Percentiles rank a stretch among this genome's conserved stretches.
Evolutionary conservation across 2,329 filamentous ascomycete species (phyloP).

Genomic region (Paramyrothecium roridum): DNA sequence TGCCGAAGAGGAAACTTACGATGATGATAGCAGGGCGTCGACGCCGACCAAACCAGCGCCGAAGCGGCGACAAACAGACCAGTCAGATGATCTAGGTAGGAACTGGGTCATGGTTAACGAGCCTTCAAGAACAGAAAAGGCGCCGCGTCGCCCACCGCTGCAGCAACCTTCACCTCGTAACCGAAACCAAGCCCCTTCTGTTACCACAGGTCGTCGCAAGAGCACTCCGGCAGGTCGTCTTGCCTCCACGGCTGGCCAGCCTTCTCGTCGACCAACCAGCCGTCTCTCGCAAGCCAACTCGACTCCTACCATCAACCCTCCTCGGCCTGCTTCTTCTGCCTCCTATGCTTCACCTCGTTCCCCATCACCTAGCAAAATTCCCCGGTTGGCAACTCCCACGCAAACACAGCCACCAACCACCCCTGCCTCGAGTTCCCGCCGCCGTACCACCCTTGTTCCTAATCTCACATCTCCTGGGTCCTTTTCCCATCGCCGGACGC

Average conservation of each 20-base stretch:
- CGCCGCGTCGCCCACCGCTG: constrained; percentile 19
- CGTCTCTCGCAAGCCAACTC: constrained; percentile 37
- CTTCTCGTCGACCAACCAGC: constrained; percentile 29
- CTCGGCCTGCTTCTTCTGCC: constrained; percentile 24
- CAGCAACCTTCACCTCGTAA: constrained; percentile 21
- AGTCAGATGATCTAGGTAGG: constrained; percentile 54
- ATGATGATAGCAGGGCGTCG: constrained; percentile 27
- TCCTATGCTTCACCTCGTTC: constrained; percentile 28
- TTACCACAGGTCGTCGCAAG: constrained; percentile 39
- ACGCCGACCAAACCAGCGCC: constrained; percentile 43
- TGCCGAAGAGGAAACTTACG: constrained; percentile 18
- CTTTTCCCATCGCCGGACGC: constrained; percentile 35
- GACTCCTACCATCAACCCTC: constrained; percentile 8
- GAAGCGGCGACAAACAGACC: constrained; percentile 53
- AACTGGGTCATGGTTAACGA: constrained; percentile 71
- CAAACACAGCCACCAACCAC: constrained; percentile 9
- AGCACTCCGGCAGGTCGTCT: constrained; percentile 29
- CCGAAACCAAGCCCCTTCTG: constrained; percentile 27
- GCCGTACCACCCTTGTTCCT: constrained; percentile 4
- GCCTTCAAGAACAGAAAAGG: constrained; percentile 13
- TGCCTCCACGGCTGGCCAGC: constrained; percentile 23
- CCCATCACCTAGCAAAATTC: constrained; percentile 41
- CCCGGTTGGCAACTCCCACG: constrained; percentile 15
- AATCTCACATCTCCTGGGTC: constrained; percentile 8
- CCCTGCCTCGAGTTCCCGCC: constrained; percentile 4